Percentiles rank a stretch among this genome's conserved stretches.
phyloP scores from a whole-genome alignment of 2,329 filamentous ascomycete species.

The Hymenoscyphus albidus region DNA sequence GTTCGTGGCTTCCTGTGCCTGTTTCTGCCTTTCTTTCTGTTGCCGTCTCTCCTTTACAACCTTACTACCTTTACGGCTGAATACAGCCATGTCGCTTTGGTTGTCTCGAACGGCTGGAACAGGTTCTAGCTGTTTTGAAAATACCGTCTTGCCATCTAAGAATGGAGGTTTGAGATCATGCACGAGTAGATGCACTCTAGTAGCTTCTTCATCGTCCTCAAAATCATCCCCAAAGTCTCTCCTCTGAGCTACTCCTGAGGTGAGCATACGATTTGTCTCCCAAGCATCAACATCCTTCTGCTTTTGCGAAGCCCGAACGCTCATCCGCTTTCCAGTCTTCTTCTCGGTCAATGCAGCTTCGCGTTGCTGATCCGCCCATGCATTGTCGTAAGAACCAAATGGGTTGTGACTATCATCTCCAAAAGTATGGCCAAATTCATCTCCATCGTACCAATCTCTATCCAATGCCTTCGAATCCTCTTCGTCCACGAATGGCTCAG shows the following conservation, averaged over 20 bases:
- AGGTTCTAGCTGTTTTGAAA: constrained; percentile 95
- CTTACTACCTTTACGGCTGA: constrained; percentile 89
- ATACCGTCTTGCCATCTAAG: constrained; percentile 88
- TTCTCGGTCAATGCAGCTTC: constrained; percentile 75
- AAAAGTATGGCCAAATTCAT: constrained; percentile 79
- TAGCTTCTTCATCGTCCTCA: constrained; percentile 84
- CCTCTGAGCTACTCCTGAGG: constrained; percentile 89
- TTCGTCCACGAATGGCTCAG: constrained; percentile 57
- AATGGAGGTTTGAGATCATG: constrained; percentile 95
- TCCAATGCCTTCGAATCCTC: constrained; percentile 75
- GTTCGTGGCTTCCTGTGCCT: constrained; percentile 92
- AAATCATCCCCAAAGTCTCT: constrained; percentile 79
- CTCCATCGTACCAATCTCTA: constrained; percentile 88
- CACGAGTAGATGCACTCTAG: constrained; percentile 82
- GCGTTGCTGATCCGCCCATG: constrained; percentile 67
- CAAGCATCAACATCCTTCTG: constrained; percentile 95
- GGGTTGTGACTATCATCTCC: constrained; percentile 93
- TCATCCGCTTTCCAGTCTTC: constrained; percentile 69
- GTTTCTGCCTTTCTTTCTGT: constrained; percentile 87
- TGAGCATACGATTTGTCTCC: constrained; percentile 98
- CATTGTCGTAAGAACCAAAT: constrained; percentile 71
- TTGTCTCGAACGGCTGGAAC: constrained; percentile 88
- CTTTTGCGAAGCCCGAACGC: constrained; percentile 73
- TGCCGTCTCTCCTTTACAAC: constrained; percentile 89
- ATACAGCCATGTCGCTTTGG: constrained; percentile 98